phyloP scores from a whole-genome alignment of 2,329 filamentous ascomycete species.

The Aspergillus bombycis region DNA sequence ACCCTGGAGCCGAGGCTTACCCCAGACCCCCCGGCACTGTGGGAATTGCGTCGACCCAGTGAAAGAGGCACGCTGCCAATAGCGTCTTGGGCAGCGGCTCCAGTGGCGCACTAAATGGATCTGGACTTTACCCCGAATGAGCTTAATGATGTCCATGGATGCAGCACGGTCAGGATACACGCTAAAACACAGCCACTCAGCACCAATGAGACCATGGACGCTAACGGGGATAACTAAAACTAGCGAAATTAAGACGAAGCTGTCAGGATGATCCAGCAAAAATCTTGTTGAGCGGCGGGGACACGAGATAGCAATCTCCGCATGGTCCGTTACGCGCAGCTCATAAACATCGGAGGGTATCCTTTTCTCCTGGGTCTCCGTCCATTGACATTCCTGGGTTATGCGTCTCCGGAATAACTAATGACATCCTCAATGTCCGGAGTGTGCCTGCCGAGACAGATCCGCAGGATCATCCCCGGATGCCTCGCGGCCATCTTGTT shows the following conservation, averaged over 20 bases:
- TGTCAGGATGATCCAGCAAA: neutral
- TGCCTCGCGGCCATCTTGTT: neutral
- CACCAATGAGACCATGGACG: neutral
- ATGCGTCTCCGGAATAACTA: neutral
- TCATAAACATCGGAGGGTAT: neutral
- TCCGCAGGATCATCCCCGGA: slow-evolving; percentile 5
- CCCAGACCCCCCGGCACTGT: slow-evolving; percentile 2
- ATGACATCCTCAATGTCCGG: neutral
- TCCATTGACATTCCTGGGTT: neutral
- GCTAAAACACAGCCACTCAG: slow-evolving; percentile 8
- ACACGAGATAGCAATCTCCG: slow-evolving; percentile 2
- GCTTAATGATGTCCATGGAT: neutral
- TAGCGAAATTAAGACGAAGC: slow-evolving; percentile 1
- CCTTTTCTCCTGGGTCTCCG: neutral
- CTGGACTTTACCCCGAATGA: slow-evolving; percentile 3
- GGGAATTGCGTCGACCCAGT: neutral
- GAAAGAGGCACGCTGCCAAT: neutral
- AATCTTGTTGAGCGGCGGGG: slow-evolving; percentile 1
- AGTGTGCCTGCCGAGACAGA: slow-evolving; percentile 1
- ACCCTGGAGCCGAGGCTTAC: slow-evolving; percentile 3
- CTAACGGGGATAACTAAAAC: neutral
- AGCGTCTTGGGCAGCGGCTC: neutral
- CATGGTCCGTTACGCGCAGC: neutral
- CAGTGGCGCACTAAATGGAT: slow-evolving; percentile 2
- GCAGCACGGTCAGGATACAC: neutral